Evolutionary conservation across 2,329 filamentous ascomycete genomes (phyloP), one percentile per base, ranked within the genome.

Genomic region (Trichoderma brevicompactum): DNA sequence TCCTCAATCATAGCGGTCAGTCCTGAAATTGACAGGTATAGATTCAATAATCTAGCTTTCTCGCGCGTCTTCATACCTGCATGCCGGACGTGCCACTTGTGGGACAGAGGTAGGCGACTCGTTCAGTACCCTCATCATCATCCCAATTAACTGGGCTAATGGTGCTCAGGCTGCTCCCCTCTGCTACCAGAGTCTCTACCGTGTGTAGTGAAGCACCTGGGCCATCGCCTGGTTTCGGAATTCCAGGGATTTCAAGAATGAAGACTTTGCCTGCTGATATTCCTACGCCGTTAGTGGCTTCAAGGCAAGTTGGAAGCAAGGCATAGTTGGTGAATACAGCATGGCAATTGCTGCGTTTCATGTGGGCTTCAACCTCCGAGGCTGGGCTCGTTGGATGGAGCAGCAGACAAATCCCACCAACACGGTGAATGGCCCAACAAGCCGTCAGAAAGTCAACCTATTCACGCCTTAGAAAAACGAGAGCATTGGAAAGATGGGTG

Each of bases 31-130:
- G 5, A 28, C 23, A 28, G 23, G 23, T 28, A 28, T 28, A 3
- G 23, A 5, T 28, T 28, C 23, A 28, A 28, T 3, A 28, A 28
- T 28, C 5, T 5, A 28, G 5, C 23, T 28, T 28, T 28, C 56
- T 48, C 23, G 44, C 19, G 19, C 40, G 19, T 38, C 32, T 63
- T 61, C 63, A 28, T 28, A 67, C 66, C 66, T 67, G 66, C 17
- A 62, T 40, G 34, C 66, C 66, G 38, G 66, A 67, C 15, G 66
- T 67, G 34, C 66, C 66, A n/a, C 66, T 67, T 15, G 66, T 67
- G 19, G 66, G 41, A 38, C 66, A 67, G 7, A 44, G 32, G 32
- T 48, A 65, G 3, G 66, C 66, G 8, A 67, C 66, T 6, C 56
- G 66, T 12, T 44, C 55, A 17, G 34, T 17, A 36, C 41, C 50